phyloP scores from a whole-genome alignment of 1,284 basidiomycete species.

The Anthracocystis walkeri region DNA sequence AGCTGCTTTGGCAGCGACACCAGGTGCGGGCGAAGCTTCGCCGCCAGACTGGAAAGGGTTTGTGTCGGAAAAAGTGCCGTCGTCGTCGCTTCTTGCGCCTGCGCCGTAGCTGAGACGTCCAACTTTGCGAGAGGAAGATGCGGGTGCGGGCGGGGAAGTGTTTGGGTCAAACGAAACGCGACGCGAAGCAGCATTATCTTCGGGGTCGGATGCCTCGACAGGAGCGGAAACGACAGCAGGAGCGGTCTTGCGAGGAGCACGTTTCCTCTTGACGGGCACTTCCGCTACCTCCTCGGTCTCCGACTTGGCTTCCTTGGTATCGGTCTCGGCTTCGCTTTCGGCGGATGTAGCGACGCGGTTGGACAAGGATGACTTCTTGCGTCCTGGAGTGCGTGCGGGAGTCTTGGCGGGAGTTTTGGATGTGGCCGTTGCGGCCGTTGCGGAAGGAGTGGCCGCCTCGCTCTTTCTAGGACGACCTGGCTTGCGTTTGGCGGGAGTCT shows the following conservation, averaged over 20 bases:
- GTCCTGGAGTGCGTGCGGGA: constrained; percentile 22
- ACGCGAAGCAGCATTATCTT: constrained; percentile 61
- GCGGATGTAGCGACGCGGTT: constrained; percentile 16
- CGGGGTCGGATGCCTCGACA: constrained; percentile 73
- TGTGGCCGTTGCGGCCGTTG: not conserved
- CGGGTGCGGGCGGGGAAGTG: constrained; percentile 13
- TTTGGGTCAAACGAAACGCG: constrained; percentile 29
- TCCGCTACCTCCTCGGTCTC: constrained; percentile 10
- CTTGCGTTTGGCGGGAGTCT: constrained; percentile 45
- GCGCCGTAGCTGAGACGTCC: constrained; percentile 28
- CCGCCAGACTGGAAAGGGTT: constrained; percentile 74
- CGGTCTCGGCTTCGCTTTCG: constrained; percentile 30
- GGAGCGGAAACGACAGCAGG: constrained; percentile 21
- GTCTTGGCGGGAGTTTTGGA: constrained; percentile 20
- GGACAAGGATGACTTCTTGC: constrained; percentile 37
- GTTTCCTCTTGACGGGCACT: constrained; percentile 27
- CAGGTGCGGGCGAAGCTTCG: constrained; percentile 68
- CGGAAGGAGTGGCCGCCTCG: constrained; percentile 30
- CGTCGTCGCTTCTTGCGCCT: constrained; percentile 59
- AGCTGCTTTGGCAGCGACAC: constrained; percentile 37
- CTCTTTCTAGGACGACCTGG: constrained; percentile 45
- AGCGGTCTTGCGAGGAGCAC: constrained; percentile 38
- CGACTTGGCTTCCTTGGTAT: constrained; percentile 6
- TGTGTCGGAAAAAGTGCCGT: constrained; percentile 71
- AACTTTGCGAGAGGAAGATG: constrained; percentile 11